Evolutionary conservation across 257 asterid genomes (phyloP), one percentile per base, ranked within the genome.

Genomic region (Solanum paucissectum): DNA sequence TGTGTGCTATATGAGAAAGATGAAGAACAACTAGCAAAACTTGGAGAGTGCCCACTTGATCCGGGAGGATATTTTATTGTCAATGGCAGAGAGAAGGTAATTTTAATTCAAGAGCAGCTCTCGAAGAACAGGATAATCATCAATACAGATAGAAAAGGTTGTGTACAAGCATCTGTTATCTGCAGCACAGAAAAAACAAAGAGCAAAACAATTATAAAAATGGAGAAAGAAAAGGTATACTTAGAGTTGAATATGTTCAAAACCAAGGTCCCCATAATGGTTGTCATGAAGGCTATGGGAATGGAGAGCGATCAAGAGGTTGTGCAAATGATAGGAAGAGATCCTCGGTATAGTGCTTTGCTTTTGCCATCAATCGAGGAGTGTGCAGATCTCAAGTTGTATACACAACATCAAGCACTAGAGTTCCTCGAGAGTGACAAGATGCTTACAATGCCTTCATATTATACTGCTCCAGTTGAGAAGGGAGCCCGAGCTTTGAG

Each of bases 231-330:
- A 89, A 97, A 89, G 95, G 93, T 97, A 87, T 93, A 95, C 90
- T 91, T 97, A 32, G 66, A 89, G 89, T 92, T 95, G 88, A 95
- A 94, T 92, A 92, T 88, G 90, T 94, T 97, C 89, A 83, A 92
- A 42, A 87, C 73, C 92, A 97, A 95, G 98, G 99, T 96, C 83
- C 99, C 98, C n/a, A 95, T 97, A 60, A 95, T 97, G 96, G 88
- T 91, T 55, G 98, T 93, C 84, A 90, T 95, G 93, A 97, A 97
- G 91, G 99, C 99, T 72, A 95, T 97, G 98, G 99, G 99, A 23
- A 95, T 97, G 99, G 99, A 94, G 87, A 94, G 98, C 85, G 99
- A 95, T 91, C 99, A 97, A 93, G 99, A 97, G 91, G 95, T 97
- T 89, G 95, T 97, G 90, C 99, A 97, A 91, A 95, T 97, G 98